Percentiles rank a stretch among this genome's conserved stretches.
These are phyloP conservation scores for Plectosphaerella sp. DNA, from an alignment of 2,329 filamentous ascomycete species.

Conservation along the genomic window DNA sequence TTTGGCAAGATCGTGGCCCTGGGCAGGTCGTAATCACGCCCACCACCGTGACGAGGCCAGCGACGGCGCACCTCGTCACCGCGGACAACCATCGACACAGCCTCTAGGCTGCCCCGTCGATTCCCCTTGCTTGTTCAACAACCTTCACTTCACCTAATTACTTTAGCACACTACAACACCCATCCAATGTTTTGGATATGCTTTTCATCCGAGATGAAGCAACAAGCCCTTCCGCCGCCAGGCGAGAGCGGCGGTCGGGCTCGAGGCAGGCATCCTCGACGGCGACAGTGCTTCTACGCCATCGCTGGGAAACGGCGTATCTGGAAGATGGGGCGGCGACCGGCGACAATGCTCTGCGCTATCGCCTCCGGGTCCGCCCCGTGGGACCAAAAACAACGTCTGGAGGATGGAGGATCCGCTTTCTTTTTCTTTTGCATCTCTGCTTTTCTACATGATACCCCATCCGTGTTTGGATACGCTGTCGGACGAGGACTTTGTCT, in stretches of 20 bases:
- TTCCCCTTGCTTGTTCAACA: slow-evolving; percentile 8
- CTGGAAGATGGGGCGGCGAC: slow-evolving; percentile 32
- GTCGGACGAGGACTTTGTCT: slow-evolving; percentile 20
- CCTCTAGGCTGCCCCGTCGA: slow-evolving; percentile 33
- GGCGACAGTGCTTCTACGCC: slow-evolving; percentile 41
- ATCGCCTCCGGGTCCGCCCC: slow-evolving; percentile 26
- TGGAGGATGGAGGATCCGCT: background rate
- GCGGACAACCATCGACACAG: background rate
- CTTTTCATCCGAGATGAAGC: slow-evolving; percentile 19
- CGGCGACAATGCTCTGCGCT: slow-evolving; percentile 52
- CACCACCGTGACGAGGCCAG: too few relatives aligned
- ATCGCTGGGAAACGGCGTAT: slow-evolving; percentile 41
- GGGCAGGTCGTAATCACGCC: slow-evolving; percentile 15
- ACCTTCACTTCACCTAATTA: slow-evolving; percentile 3
- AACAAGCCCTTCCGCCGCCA: slow-evolving; percentile 1
- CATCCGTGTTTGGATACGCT: slow-evolving; percentile 50
- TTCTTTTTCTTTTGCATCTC: slow-evolving; percentile 14
- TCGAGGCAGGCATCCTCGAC: slow-evolving; percentile 18
- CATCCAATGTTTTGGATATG: slow-evolving; percentile 19
- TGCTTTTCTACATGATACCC: slow-evolving; percentile 46
- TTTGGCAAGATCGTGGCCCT: slow-evolving; percentile 39
- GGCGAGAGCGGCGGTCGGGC: slow-evolving; percentile 5
- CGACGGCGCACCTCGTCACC: slow-evolving; percentile 2
- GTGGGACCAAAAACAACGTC: slow-evolving; percentile 6
- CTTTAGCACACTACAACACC: slow-evolving; percentile 3